A percentile compares a stretch with the other conserved stretches of the same genome.
Conservation (phyloP, 352 stramenopile species). For the Phytophthora pisi region DNA sequence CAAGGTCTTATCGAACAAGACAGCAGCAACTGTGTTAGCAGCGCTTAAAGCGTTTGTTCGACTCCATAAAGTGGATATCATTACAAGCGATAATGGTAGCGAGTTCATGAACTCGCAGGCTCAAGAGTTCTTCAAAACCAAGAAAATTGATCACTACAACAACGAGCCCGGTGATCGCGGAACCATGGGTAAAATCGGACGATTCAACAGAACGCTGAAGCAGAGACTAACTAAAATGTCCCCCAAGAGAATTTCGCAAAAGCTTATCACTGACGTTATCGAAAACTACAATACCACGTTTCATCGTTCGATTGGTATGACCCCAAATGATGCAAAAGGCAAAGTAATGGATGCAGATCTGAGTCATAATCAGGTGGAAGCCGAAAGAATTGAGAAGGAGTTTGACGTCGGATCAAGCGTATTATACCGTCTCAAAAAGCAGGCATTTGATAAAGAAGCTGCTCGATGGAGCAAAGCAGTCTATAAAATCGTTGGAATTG, state of each 20-base stretch:
- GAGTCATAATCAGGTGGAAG: conserved; percentile 28
- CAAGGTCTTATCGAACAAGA: too few species aligned
- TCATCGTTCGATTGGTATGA: conserved; percentile 29
- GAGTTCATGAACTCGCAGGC: conserved; percentile 43
- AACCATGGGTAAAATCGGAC: conserved; percentile 50
- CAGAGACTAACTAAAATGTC: conserved; percentile 35
- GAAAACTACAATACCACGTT: conserved; percentile 43
- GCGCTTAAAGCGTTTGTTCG: too few species aligned
- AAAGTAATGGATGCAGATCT: conserved; percentile 27
- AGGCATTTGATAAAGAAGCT: conserved; percentile 32
- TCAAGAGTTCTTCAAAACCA: conserved; percentile 33
- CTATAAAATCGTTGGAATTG: conserved; percentile 28
- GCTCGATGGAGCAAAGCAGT: conserved; percentile 29
- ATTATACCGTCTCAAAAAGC: conserved; percentile 22
- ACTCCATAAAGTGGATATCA: too few species aligned
- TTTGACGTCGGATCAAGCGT: conserved; percentile 17
- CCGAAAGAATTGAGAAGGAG: conserved; percentile 18
- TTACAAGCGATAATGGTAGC: conserved; percentile 45
- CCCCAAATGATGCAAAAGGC: conserved; percentile 33
- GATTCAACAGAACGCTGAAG: conserved; percentile 51
- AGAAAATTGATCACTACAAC: conserved; percentile 48
- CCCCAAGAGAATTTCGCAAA: conserved; percentile 20
- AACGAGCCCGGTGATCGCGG: conserved; percentile 44
- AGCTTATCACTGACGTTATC: conserved; percentile 36
- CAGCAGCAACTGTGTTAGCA: too few species aligned